Evolutionary conservation across 2,329 filamentous ascomycete genomes (phyloP).

Genomic region (Cytospora piceae): DNA sequence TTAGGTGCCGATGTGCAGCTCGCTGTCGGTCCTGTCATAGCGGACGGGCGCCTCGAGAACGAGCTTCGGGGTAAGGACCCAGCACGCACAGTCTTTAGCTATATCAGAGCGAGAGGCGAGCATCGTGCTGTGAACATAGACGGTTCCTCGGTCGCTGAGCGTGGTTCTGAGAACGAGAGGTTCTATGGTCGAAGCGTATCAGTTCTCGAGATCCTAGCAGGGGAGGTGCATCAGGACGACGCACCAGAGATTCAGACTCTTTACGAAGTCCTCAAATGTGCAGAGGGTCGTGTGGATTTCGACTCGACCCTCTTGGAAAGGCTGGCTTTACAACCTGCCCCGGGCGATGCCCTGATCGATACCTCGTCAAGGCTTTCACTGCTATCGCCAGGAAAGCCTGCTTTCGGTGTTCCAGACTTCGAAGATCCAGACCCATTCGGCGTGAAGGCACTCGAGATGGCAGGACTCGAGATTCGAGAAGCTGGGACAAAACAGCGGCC

Average conservation of each 20-base stretch:
- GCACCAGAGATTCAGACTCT: constrained; percentile 62
- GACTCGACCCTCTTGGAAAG: constrained; percentile 69
- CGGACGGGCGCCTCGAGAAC: constrained; percentile 55
- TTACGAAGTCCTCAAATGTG: constrained; percentile 83
- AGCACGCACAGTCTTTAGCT: constrained; percentile 59
- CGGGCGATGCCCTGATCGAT: constrained; percentile 70
- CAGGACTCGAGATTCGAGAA: constrained; percentile 86
- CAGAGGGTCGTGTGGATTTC: constrained; percentile 79
- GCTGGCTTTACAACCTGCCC: constrained; percentile 68
- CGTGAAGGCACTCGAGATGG: constrained; percentile 86
- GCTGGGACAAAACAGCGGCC: constrained; percentile 79
- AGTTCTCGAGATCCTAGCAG: constrained; percentile 61
- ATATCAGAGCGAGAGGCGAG: constrained; percentile 62
- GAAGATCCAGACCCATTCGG: constrained; percentile 93
- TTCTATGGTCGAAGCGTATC: constrained; percentile 57
- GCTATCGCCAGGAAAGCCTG: constrained; percentile 44
- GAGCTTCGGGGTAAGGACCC: constrained; percentile 57
- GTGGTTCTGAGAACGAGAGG: constrained; percentile 62
- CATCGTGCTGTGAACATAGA: constrained; percentile 58
- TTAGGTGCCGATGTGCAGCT: constrained; percentile 81
- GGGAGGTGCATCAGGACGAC: constrained; percentile 56
- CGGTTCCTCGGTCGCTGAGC: constrained; percentile 60
- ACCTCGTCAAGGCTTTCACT: constrained; percentile 42
- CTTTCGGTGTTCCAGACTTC: constrained; percentile 77
- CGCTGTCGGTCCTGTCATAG: constrained; percentile 72